Evolutionary conservation across 768 basidiomycete species (phyloP).

Genomic region (Suillus tomentosus): DNA sequence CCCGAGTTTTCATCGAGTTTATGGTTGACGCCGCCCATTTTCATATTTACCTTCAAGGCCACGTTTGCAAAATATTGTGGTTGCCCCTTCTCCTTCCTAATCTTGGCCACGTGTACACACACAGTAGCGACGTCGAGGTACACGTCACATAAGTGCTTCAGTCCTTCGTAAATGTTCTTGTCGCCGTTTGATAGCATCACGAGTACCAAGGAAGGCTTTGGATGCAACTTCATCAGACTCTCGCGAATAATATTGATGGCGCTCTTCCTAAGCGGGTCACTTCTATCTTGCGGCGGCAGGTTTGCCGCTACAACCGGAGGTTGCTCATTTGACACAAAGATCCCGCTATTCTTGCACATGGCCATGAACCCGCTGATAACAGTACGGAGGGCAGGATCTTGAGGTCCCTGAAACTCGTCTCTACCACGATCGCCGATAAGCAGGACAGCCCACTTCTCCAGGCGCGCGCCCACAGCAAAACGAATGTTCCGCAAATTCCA

Average conservation of each 20-base stretch:
- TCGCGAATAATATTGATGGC: slow-evolving; percentile 58
- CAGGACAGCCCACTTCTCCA: slow-evolving; percentile 70
- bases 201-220: slow-evolving; percentile 46
- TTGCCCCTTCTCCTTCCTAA: slow-evolving; percentile 64
- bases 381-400: slow-evolving; percentile 54
- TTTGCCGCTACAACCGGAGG: slow-evolving; percentile 43
- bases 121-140: slow-evolving; percentile 58
- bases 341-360: slow-evolving; percentile 69
- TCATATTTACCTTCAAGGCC: slow-evolving; percentile 57
- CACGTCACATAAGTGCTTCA: slow-evolving; percentile 56
- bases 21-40: slow-evolving; percentile 57
- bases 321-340: slow-evolving; percentile 43
- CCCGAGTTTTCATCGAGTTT: slow-evolving; percentile 40
- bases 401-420: slow-evolving; percentile 58
- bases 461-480: slow-evolving; percentile 56
- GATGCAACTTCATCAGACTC: slow-evolving; percentile 37
- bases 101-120: slow-evolving; percentile 72
- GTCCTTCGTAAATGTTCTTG: slow-evolving; percentile 49
- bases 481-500: slow-evolving; percentile 59
- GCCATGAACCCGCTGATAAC: slow-evolving; percentile 54
- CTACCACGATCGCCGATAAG: slow-evolving; percentile 61
- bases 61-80: slow-evolving; percentile 57
- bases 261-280: slow-evolving; percentile 54
- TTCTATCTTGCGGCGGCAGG: slow-evolving; percentile 52
- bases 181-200: slow-evolving; percentile 51